Conservation (phyloP, 257 asterid species). For the Capsicum baccatum region DNA sequence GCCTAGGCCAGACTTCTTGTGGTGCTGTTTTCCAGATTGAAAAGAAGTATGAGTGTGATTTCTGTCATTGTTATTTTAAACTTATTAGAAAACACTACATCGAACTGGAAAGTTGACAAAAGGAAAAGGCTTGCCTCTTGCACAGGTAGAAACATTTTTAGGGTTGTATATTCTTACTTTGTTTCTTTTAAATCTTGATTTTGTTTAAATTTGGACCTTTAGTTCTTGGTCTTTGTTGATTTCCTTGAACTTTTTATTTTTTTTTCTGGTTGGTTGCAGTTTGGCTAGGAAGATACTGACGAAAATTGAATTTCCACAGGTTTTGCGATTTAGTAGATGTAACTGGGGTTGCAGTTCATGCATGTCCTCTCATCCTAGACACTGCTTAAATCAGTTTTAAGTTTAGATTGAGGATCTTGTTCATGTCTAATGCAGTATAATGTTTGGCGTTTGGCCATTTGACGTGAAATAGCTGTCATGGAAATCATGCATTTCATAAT, state of each 20-base stretch:
- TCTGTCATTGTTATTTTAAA: neutral
- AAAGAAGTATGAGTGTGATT: slow-evolving; percentile 57
- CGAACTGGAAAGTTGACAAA: neutral
- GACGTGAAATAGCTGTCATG: neutral
- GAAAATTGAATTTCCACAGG: neutral
- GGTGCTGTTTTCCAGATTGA: slow-evolving; percentile 96
- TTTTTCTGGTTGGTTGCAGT: neutral
- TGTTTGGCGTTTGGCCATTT: neutral
- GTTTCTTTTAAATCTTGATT: neutral
- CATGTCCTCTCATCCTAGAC: neutral
- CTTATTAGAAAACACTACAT: neutral
- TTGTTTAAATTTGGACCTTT: neutral
- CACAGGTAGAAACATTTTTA: neutral
- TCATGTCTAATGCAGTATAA: neutral
- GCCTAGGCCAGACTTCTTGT: slow-evolving; percentile 87
- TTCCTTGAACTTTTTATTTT: neutral
- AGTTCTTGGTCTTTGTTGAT: neutral
- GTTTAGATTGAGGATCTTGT: neutral
- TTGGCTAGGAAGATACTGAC: neutral
- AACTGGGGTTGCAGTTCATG: neutral
- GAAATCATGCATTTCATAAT: neutral
- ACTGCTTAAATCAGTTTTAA: neutral
- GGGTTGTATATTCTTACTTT: neutral
- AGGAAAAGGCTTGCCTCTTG: neutral
- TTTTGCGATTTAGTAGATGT: neutral